Conservation (phyloP, 2,329 filamentous ascomycete species). For the Colletotrichum lini region DNA sequence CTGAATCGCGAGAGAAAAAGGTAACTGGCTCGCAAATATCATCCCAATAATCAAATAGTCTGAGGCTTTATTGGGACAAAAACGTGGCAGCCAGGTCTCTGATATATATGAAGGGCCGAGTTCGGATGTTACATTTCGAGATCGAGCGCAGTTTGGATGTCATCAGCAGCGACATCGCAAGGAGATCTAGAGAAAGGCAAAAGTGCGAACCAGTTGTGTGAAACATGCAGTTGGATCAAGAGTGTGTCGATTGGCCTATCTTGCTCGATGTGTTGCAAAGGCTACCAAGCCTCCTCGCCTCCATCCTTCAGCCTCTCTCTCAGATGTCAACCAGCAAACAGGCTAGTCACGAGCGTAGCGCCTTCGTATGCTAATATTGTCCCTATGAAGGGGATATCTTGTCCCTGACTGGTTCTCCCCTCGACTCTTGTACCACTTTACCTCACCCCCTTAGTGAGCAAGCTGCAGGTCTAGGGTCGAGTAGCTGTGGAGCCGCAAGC, state of each 20-base stretch:
- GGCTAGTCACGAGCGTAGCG: neutral
- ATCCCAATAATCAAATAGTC: constrained; percentile 39
- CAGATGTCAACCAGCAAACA: neutral
- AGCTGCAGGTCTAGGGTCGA: constrained; percentile 8
- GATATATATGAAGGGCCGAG: constrained; percentile 16
- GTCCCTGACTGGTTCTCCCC: neutral
- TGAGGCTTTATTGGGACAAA: constrained; percentile 36
- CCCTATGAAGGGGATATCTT: neutral
- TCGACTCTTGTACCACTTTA: constrained; percentile 13
- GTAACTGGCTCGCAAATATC: constrained; percentile 18
- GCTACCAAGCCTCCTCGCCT: constrained; percentile 16
- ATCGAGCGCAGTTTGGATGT: neutral
- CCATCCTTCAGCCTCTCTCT: constrained; percentile 10
- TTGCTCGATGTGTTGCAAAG: neutral
- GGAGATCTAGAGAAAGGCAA: neutral
- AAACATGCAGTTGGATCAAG: constrained; percentile 26
- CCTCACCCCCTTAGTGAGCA: neutral
- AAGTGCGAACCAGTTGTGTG: constrained; percentile 12
- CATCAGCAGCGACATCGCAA: neutral
- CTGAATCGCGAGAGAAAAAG: neutral
- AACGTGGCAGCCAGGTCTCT: constrained; percentile 42
- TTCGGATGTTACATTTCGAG: neutral
- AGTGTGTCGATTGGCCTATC: constrained; percentile 22
- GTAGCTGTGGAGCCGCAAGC: neutral
- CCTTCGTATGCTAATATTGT: neutral